phyloP scores from a whole-genome alignment of 257 asterid species.

The Rubia yunnanensis region DNA sequence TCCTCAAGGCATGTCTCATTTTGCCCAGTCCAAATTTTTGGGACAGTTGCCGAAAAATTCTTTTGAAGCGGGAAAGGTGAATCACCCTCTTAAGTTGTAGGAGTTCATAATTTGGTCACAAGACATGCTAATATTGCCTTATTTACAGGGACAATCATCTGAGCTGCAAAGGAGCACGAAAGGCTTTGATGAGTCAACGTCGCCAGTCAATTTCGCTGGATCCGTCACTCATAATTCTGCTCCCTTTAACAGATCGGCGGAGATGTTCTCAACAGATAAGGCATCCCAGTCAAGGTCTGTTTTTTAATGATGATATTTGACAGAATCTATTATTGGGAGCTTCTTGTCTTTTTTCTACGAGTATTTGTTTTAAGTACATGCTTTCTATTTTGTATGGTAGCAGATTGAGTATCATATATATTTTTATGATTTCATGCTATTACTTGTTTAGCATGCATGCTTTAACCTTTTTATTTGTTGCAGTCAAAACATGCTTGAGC shows the following conservation, averaged over 20 bases:
- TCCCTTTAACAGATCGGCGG: conserved; percentile 35
- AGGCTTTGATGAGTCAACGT: conserved; percentile 30
- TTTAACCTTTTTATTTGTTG: conserved; percentile 18
- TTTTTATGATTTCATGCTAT: no score
- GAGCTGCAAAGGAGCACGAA: conserved; percentile 38
- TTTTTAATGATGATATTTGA: neutral
- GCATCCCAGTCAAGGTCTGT: conserved; percentile 47
- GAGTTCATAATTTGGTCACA: conserved; percentile 1
- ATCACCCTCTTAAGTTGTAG: conserved; percentile 5
- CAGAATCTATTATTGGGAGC: neutral
- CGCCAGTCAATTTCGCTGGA: conserved; percentile 34
- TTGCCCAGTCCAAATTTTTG: conserved; percentile 41
- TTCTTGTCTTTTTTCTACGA: neutral
- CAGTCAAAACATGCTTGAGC: conserved; percentile 92
- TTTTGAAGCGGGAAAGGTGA: conserved; percentile 39
- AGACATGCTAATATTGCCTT: conserved; percentile 1
- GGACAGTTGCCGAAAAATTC: conserved; percentile 39
- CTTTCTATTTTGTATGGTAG: neutral
- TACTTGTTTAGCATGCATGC: conserved; percentile 2
- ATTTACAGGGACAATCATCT: conserved; percentile 45
- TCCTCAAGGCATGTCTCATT: conserved; percentile 30
- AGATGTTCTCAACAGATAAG: conserved; percentile 28
- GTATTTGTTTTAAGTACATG: neutral
- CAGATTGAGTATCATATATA: neutral
- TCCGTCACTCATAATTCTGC: conserved; percentile 25